These are phyloP conservation scores for Pseudonectria buxi DNA, from an alignment of 2,329 filamentous ascomycete genomes.

Conservation along the genomic window DNA sequence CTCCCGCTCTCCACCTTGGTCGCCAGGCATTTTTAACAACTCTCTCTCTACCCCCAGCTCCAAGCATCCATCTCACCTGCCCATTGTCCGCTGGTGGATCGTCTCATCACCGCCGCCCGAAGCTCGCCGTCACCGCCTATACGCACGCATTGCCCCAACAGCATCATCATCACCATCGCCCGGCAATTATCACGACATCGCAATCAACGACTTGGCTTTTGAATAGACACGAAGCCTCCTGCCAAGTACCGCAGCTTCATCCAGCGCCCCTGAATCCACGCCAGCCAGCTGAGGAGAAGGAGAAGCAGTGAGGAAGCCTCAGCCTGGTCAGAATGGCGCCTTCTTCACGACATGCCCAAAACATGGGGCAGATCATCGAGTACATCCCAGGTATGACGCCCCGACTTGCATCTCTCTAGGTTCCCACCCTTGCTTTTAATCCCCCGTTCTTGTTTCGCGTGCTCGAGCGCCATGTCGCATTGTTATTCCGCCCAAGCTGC, in stretches of 20 bases:
- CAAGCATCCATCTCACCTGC: too few species aligned
- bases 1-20: slow-evolving; percentile 3
- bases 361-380: slow-evolving; percentile 85
- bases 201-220: too few species aligned
- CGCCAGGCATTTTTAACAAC: background rate
- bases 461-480: slow-evolving; percentile 24
- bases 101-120: too few species aligned
- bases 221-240: too few species aligned
- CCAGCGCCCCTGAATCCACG: background rate
- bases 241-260: too few species aligned
- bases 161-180: too few species aligned
- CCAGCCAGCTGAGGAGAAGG: slow-evolving; percentile 3
- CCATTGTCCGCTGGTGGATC: too few species aligned
- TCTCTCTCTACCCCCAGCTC: background rate
- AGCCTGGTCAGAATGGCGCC: slow-evolving; percentile 40
- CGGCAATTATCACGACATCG: too few species aligned
- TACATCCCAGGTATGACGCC: slow-evolving; percentile 77
- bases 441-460: slow-evolving; percentile 6
- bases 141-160: too few species aligned
- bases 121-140: too few species aligned
- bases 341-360: slow-evolving; percentile 43
- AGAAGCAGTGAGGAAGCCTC: slow-evolving; percentile 10
- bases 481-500: slow-evolving; percentile 15
- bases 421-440: slow-evolving; percentile 2
- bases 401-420: slow-evolving; percentile 1